Evolutionary conservation across 345 rosid genomes (phyloP).

Genomic region (Eucalyptus tenuipes): DNA sequence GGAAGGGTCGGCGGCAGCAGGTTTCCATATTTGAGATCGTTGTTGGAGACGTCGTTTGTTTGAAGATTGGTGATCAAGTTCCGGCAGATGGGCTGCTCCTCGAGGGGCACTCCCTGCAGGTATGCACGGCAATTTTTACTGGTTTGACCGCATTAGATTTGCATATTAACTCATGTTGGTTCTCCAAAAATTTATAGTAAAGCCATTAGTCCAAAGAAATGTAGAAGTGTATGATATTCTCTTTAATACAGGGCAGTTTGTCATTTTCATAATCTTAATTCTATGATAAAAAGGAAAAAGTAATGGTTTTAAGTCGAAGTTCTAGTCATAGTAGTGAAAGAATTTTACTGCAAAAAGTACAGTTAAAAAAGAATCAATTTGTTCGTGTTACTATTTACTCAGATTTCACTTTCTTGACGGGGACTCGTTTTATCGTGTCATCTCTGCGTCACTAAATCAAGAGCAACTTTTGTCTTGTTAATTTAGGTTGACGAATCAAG

Average conservation of each 20-base stretch:
- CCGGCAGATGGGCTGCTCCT: constrained; percentile 55
- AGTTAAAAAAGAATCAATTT: neutral
- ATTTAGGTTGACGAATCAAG: constrained; percentile 36
- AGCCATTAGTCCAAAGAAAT: neutral
- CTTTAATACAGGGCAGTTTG: neutral
- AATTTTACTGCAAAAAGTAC: neutral
- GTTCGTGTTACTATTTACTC: neutral
- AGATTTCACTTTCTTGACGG: neutral
- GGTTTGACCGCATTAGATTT: neutral
- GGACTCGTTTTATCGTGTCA: accelerated
- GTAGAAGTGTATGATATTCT: neutral
- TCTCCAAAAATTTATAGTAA: neutral
- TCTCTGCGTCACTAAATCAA: neutral
- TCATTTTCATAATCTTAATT: neutral
- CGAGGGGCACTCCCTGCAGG: constrained; percentile 24
- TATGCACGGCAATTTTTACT: neutral
- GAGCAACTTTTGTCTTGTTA: neutral
- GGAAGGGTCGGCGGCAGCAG: constrained; percentile 29
- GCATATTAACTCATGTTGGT: neutral
- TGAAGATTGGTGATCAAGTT: constrained; percentile 56
- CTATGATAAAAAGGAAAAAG: neutral
- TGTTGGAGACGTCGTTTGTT: constrained; percentile 44
- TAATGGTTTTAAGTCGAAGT: neutral
- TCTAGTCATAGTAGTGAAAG: neutral
- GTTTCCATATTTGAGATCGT: constrained; percentile 50